Evolutionary conservation across 2,329 filamentous ascomycete species (phyloP).

Genomic region (Aspergillus ibericus): DNA sequence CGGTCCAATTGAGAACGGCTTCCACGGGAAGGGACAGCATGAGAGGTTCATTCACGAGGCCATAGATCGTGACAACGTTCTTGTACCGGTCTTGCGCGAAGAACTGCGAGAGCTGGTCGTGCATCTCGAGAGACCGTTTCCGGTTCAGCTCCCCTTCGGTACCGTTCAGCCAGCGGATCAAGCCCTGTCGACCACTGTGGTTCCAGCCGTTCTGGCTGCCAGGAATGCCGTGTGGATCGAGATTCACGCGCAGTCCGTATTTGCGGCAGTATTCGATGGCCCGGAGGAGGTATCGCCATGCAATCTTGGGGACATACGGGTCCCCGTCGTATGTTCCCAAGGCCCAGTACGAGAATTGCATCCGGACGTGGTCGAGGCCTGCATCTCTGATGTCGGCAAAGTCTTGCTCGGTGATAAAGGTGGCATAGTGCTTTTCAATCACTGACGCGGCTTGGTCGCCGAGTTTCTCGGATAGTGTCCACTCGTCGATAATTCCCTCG

Average conservation of each 20-base stretch:
- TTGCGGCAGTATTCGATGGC: slow-evolving; percentile 92
- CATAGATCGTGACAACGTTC: slow-evolving; percentile 90
- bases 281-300: slow-evolving; percentile 90
- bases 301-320: slow-evolving; percentile 80
- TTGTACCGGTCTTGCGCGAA: slow-evolving; percentile 92
- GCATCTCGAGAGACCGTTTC: slow-evolving; percentile 80
- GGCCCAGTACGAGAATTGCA: slow-evolving; percentile 94
- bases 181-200: slow-evolving; percentile 80
- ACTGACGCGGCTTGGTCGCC: slow-evolving; percentile 65
- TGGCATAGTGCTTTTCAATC: slow-evolving; percentile 88
- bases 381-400: slow-evolving; percentile 83
- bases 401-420: slow-evolving; percentile 79
- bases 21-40: slow-evolving; percentile 70
- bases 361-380: slow-evolving; percentile 94
- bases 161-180: slow-evolving; percentile 88
- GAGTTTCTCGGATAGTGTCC: slow-evolving; percentile 70
- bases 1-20: slow-evolving; percentile 77
- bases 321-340: slow-evolving; percentile 81
- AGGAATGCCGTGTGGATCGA: slow-evolving; percentile 88
- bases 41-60: slow-evolving; percentile 88
- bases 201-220: slow-evolving; percentile 98
- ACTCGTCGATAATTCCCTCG: slow-evolving; percentile 81
- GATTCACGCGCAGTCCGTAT: slow-evolving; percentile 85
- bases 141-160: slow-evolving; percentile 75
- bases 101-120: slow-evolving; percentile 83